Conservation (phyloP, 768 basidiomycete genomes). For the Lentinus tigrinus region DNA sequence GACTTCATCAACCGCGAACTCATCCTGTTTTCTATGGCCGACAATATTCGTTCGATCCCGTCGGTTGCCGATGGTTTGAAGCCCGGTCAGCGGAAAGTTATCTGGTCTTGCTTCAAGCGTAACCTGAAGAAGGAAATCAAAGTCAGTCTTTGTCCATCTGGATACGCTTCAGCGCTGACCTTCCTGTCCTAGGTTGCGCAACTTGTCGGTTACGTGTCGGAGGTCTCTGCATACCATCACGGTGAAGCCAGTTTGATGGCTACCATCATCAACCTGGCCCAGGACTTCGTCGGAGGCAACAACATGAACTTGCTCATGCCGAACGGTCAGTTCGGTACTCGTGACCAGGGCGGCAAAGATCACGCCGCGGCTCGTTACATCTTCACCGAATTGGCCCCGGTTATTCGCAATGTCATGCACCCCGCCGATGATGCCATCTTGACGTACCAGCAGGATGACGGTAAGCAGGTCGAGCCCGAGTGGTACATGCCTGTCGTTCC, state of each 20-base stretch:
- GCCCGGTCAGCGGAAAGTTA: conserved; percentile 95
- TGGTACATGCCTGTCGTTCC: conserved; percentile 92
- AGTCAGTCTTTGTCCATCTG: conserved; percentile 36
- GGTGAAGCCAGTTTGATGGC: conserved; percentile 84
- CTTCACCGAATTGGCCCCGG: conserved; percentile 73
- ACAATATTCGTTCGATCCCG: conserved; percentile 97
- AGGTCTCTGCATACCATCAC: conserved; percentile 95
- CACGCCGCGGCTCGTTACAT: conserved; percentile 97
- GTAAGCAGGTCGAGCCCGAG: conserved; percentile 84
- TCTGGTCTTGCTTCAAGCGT: conserved; percentile 95
- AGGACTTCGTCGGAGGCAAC: conserved; percentile 93
- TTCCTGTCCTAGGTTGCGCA: conserved; percentile 69
- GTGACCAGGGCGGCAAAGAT: conserved; percentile 91
- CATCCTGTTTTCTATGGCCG: conserved; percentile 99
- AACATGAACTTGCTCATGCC: conserved; percentile 88
- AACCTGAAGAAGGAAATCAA: conserved; percentile 93
- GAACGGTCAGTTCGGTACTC: conserved; percentile 94
- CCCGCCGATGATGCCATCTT: conserved; percentile 85
- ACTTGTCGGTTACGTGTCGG: conserved; percentile 92
- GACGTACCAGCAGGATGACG: conserved; percentile 78
- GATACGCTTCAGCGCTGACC: neutral
- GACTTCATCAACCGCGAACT: conserved; percentile 99
- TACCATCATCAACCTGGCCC: conserved; percentile 93
- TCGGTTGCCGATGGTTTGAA: conserved; percentile 93
- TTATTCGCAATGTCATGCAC: conserved; percentile 79